These are phyloP conservation scores for Elsinoe batatas DNA, from an alignment of 2,329 filamentous ascomycete genomes.

Conservation along the genomic window DNA sequence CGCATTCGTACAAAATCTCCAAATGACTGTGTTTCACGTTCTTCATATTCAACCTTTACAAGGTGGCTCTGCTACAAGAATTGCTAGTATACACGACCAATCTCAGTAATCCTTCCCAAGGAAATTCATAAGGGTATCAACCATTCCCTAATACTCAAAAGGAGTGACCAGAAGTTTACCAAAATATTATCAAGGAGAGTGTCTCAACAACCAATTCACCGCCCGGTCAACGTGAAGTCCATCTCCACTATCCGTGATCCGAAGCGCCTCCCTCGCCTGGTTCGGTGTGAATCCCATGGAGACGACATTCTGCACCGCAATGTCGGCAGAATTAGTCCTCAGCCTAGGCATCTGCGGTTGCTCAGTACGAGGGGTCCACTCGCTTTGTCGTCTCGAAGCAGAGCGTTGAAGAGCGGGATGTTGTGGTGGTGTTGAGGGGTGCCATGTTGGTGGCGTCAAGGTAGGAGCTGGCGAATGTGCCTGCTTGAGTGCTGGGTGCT, in stretches of 20 bases:
- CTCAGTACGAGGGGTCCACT: conserved; percentile 17
- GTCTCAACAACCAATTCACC: conserved; percentile 43
- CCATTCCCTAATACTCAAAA: not conserved
- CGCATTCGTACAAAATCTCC: not conserved
- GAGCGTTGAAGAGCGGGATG: not conserved
- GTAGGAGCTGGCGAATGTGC: not conserved
- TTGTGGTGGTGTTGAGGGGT: conserved; percentile 16
- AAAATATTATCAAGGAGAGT: conserved; percentile 17
- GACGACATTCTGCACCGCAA: conserved; percentile 47
- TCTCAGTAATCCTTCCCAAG: not conserved
- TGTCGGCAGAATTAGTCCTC: conserved; percentile 32
- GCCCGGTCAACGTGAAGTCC: conserved; percentile 49
- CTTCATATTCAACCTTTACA: no score
- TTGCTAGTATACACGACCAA: not conserved
- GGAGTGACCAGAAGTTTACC: not conserved
- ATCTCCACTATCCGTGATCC: conserved; percentile 50
- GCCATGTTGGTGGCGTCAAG: not conserved
- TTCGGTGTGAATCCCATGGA: conserved; percentile 50
- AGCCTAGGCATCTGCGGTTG: conserved; percentile 14
- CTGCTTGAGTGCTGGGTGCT: not conserved
- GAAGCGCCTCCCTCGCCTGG: conserved; percentile 48
- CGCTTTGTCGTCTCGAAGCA: not conserved
- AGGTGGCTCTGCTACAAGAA: no score
- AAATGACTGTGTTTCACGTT: no score
- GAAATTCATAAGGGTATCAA: conserved; percentile 8